Percentiles rank a stretch among this genome's conserved stretches.
Evolutionary conservation across 140 eudicot genomes (phyloP).

Genomic region (Ambrosia hybrid): DNA sequence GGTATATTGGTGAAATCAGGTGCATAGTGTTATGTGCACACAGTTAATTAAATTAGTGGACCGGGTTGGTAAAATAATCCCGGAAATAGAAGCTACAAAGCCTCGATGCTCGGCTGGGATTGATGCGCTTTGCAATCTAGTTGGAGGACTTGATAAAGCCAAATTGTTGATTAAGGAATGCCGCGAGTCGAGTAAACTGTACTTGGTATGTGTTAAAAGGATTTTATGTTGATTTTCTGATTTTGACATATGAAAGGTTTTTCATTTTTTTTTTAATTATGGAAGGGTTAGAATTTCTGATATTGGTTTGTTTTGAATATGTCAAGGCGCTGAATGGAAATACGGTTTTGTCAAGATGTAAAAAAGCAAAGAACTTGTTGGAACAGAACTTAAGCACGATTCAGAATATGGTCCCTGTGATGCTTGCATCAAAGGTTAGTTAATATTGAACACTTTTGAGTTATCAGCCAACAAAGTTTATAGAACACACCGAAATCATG

Average conservation of each 20-base stretch:
- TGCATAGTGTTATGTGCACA: constrained; percentile 72
- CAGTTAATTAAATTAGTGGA: constrained; percentile 43
- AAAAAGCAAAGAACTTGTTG: constrained; percentile 41
- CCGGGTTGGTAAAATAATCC: constrained; percentile 43
- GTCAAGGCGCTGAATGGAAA: constrained; percentile 79
- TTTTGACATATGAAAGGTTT: constrained; percentile 3
- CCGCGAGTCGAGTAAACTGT: constrained; percentile 75
- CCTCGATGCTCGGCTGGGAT: constrained; percentile 78
- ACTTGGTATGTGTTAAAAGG: constrained; percentile 54
- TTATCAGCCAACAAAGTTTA: too few relatives aligned
- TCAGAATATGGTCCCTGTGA: constrained; percentile 69
- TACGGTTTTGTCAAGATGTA: constrained; percentile 51
- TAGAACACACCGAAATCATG: background rate
- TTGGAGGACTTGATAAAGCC: constrained; percentile 46
- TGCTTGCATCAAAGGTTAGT: constrained; percentile 66
- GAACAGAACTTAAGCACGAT: constrained; percentile 56
- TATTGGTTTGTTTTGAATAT: constrained; percentile 24
- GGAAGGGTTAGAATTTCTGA: constrained; percentile 1
- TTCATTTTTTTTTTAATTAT: background rate
- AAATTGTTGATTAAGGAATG: constrained; percentile 53
- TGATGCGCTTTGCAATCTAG: constrained; percentile 56
- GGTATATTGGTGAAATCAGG: constrained; percentile 45
- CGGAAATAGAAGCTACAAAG: constrained; percentile 68
- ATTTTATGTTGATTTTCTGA: constrained; percentile 5
- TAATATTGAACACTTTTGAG: background rate